These are phyloP conservation scores for Aspergillus novofumigatus DNA, from an alignment of 2,329 filamentous ascomycete genomes.

Conservation along the genomic window DNA sequence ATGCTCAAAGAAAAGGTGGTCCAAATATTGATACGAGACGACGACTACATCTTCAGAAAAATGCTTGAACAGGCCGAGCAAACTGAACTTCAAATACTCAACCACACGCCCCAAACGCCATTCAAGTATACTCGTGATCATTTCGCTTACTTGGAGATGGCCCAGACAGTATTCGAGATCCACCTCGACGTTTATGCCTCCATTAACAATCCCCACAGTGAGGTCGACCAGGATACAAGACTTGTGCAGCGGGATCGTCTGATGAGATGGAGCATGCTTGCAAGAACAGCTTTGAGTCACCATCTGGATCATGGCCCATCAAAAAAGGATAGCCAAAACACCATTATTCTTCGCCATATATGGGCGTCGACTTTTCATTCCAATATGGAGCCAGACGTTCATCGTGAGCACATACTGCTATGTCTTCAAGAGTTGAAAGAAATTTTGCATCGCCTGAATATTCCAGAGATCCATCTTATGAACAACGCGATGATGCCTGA, in stretches of 20 bases:
- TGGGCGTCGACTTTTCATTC: constrained; percentile 64
- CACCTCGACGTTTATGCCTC: constrained; percentile 63
- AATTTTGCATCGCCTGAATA: constrained; percentile 47
- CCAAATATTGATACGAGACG: constrained; percentile 50
- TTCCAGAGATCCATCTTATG: constrained; percentile 57
- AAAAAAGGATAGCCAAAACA: constrained; percentile 28
- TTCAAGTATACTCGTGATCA: constrained; percentile 31
- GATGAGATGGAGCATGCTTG: constrained; percentile 56
- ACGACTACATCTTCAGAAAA: constrained; percentile 49
- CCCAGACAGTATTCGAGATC: constrained; percentile 61
- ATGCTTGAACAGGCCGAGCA: constrained; percentile 32
- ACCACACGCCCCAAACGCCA: constrained; percentile 8
- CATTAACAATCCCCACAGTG: constrained; percentile 59
- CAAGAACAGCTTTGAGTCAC: constrained; percentile 50
- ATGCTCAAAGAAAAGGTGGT: constrained; percentile 53
- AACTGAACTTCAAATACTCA: constrained; percentile 27
- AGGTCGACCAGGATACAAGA: constrained; percentile 50
- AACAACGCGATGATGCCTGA: constrained; percentile 90
- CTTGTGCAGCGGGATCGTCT: constrained; percentile 55
- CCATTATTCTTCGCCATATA: constrained; percentile 57
- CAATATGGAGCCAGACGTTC: constrained; percentile 52
- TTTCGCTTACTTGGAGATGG: constrained; percentile 46
- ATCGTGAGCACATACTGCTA: constrained; percentile 57
- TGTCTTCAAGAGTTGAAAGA: constrained; percentile 61
- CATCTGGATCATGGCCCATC: constrained; percentile 31